Evolutionary conservation across 2,329 filamentous ascomycete species (phyloP).

Genomic region (Verticillium nubilum): DNA sequence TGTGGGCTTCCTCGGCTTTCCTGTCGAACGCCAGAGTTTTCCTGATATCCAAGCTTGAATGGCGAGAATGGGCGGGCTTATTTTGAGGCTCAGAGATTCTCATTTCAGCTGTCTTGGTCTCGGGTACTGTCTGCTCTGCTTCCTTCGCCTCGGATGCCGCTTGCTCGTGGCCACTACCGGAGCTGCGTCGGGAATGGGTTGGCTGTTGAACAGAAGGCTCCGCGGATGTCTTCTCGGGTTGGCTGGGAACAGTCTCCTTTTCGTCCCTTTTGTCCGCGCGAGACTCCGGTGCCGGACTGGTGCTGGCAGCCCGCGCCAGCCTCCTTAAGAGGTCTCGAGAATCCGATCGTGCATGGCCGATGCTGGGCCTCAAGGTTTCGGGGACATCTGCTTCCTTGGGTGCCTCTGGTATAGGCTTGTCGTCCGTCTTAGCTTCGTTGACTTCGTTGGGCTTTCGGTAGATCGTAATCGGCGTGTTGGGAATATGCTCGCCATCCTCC

Average conservation of each 20-base stretch:
- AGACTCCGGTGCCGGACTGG: slow-evolving; percentile 31
- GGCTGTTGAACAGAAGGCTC: not conserved
- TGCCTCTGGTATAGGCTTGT: slow-evolving; percentile 8
- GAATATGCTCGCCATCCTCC: slow-evolving; percentile 25
- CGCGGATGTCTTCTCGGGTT: not conserved
- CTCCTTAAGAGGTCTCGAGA: slow-evolving; percentile 43
- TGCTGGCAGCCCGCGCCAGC: slow-evolving; percentile 41
- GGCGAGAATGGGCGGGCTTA: not conserved
- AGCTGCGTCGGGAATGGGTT: not conserved
- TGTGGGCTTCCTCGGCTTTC: not conserved
- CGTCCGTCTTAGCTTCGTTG: slow-evolving; percentile 1
- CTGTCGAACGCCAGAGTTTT: not conserved
- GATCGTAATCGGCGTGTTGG: slow-evolving; percentile 35
- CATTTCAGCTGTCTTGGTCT: not conserved
- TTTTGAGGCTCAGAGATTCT: not conserved
- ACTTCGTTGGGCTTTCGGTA: slow-evolving; percentile 19
- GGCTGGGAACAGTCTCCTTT: slow-evolving; percentile 2
- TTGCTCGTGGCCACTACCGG: not conserved
- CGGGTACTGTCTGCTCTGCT: not conserved
- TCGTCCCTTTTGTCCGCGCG: not conserved
- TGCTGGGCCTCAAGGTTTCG: not conserved
- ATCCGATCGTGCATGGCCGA: slow-evolving; percentile 25
- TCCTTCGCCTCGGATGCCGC: not conserved
- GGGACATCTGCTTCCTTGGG: slow-evolving; percentile 10
- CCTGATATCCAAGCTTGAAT: not conserved